Percentiles rank a stretch among this genome's conserved stretches.
Conservation (phyloP, 306 rosid genomes). For the Prunus mume region DNA sequence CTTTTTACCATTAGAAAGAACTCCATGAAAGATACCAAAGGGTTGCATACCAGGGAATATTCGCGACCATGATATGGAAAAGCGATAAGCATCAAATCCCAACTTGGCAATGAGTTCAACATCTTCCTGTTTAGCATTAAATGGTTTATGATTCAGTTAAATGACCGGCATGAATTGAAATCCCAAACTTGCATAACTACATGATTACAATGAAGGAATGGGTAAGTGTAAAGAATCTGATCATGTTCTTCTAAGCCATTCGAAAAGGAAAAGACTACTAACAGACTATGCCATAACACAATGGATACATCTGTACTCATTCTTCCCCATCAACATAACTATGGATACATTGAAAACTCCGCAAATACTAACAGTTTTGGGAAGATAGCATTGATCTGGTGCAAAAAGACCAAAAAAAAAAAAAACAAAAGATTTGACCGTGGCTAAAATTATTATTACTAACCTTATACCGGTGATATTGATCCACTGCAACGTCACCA, state of each 20-base stretch:
- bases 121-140: slow-evolving; percentile 66
- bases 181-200: background rate
- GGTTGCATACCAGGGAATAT: slow-evolving; percentile 71
- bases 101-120: slow-evolving; percentile 78
- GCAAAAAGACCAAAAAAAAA: slow-evolving; percentile 5
- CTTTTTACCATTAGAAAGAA: background rate
- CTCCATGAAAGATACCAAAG: background rate
- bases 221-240: background rate
- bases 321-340: background rate
- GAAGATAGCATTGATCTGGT: background rate
- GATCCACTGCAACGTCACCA: slow-evolving; percentile 89
- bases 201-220: background rate
- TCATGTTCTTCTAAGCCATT: background rate
- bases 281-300: background rate
- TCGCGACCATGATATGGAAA: slow-evolving; percentile 95
- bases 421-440: background rate
- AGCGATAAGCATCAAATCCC: slow-evolving; percentile 86
- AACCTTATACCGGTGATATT: slow-evolving; percentile 85
- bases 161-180: background rate
- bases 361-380: background rate
- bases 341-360: background rate
- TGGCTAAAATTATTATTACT: slow-evolving; percentile 17
- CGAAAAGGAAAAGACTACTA: background rate
- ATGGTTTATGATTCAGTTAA: background rate
- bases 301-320: background rate